Conservation (phyloP, 805 yeast genomes). For the Komagataella mondaviorum region DNA sequence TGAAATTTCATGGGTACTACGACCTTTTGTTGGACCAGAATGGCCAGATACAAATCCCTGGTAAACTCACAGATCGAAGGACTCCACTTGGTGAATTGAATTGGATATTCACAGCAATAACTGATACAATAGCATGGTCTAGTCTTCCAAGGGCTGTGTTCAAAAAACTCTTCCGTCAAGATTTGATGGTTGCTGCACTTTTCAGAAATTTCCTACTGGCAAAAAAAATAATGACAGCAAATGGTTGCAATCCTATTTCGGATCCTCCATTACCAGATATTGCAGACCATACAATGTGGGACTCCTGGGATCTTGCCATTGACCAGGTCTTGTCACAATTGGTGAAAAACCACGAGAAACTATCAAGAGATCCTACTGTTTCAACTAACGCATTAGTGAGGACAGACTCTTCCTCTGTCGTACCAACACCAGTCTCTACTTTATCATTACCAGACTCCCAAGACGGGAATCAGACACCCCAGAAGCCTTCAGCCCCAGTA, state of each 20-base stretch:
- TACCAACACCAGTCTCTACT: background rate
- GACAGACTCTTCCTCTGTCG: conserved; percentile 4
- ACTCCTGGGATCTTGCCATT: conserved; percentile 93
- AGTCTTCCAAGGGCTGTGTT: conserved; percentile 77
- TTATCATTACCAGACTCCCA: background rate
- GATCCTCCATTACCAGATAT: conserved; percentile 88
- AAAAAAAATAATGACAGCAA: conserved; percentile 83
- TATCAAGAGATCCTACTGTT: conserved; percentile 7
- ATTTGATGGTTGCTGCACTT: conserved; percentile 90
- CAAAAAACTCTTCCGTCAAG: conserved; percentile 86
- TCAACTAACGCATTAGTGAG: background rate
- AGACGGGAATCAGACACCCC: background rate
- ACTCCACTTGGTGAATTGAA: conserved; percentile 93
- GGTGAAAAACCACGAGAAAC: conserved; percentile 24
- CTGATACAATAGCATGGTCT: conserved; percentile 98
- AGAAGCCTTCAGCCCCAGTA: background rate
- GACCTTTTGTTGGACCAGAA: conserved; percentile 31
- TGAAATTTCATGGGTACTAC: conserved; percentile 35
- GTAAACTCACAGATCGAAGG: conserved; percentile 80
- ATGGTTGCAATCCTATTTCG: conserved; percentile 88
- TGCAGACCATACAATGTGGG: conserved; percentile 89
- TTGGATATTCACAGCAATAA: conserved; percentile 96
- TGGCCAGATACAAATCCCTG: conserved; percentile 67
- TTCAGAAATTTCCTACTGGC: conserved; percentile 89
- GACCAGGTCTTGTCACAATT: conserved; percentile 81